Evolutionary conservation across 2,329 filamentous ascomycete genomes (phyloP), one percentile per base, ranked within the genome.

Genomic region (Aspergillus hortae): DNA sequence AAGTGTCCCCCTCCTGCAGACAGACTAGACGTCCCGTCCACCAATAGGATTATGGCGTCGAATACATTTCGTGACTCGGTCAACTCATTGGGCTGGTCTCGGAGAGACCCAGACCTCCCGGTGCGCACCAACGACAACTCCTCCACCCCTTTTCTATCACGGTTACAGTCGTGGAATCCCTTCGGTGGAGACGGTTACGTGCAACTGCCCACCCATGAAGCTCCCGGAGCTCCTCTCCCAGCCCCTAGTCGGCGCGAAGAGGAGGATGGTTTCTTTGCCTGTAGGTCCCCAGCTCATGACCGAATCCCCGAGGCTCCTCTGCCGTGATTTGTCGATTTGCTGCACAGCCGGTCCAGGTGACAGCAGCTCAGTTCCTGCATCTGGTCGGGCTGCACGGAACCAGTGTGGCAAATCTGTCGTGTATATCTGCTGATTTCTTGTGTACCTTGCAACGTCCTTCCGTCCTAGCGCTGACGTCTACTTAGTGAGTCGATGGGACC

Each of bases 401-500:
- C 58, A 60, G 55, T 56, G 56, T 53, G 51, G 47, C 43, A 46
- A 46, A 25, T 38, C 19, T 48, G 14, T 48, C 21, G 23, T 38
- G 17, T 14, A 4, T 41, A 17, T 43, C n/a, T 33, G 47, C 21
- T 47, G 17, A 33, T 52, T 42, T 50, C 33, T 50, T 41, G 21
- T 38, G 46, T 15, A 11, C 12, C n/a, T 44, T 43, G 40, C 33
- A 6, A 11, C 19, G 2, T 27, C 10, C 15, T 23, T 27, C 12
- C 15, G 21, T 36, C 38, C 17, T 46, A 56, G 50, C 41, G 56
- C 60, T 61, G 49, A 61, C 47, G 21, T 44, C 55, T 47, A 21
- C 46, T 55, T 49, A 97, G 94, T 99, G 78, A 96, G 90, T 77
- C 85, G 92, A 76, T 97, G 92, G 94, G 94, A 99, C 76, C 89